These are phyloP conservation scores for Cladosporium halotolerans DNA, from an alignment of 2,329 filamentous ascomycete genomes.

Conservation along the genomic window DNA sequence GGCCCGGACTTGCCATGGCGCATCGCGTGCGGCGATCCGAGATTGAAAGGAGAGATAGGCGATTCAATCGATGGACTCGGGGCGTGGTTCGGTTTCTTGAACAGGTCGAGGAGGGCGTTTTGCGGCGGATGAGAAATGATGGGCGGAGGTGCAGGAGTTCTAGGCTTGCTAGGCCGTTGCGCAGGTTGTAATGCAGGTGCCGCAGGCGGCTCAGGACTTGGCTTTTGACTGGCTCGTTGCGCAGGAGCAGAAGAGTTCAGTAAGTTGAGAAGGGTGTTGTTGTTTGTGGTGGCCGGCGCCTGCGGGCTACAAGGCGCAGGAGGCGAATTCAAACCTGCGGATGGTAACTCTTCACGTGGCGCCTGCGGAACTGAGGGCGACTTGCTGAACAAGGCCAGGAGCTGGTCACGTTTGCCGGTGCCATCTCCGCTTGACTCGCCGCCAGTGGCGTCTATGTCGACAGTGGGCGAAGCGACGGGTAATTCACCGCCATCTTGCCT, in stretches of 20 bases:
- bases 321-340: background rate
- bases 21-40: constrained; percentile 22
- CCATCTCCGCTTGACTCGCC: constrained; percentile 11
- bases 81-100: constrained; percentile 18
- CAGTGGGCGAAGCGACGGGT: background rate
- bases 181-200: constrained; percentile 24
- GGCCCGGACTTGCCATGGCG: constrained; percentile 6
- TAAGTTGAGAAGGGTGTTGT: constrained; percentile 13
- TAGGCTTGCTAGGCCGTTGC: constrained; percentile 12
- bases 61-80: constrained; percentile 22
- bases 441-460: constrained; percentile 1
- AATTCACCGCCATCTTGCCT: constrained; percentile 19
- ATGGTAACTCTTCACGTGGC: constrained; percentile 13
- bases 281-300: background rate
- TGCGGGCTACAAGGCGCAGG: background rate
- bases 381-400: constrained; percentile 23
- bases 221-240: constrained; percentile 5
- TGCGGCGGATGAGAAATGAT: constrained; percentile 16
- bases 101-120: constrained; percentile 24
- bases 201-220: constrained; percentile 21
- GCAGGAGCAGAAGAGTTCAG: constrained; percentile 10
- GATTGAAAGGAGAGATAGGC: constrained; percentile 28
- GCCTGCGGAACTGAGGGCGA: background rate
- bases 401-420: constrained; percentile 22
- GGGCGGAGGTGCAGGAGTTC: constrained; percentile 7